Base-by-base conservation (phyloP, 345 rosid genomes). In the Eucalyptus tenuipes region DNA sequence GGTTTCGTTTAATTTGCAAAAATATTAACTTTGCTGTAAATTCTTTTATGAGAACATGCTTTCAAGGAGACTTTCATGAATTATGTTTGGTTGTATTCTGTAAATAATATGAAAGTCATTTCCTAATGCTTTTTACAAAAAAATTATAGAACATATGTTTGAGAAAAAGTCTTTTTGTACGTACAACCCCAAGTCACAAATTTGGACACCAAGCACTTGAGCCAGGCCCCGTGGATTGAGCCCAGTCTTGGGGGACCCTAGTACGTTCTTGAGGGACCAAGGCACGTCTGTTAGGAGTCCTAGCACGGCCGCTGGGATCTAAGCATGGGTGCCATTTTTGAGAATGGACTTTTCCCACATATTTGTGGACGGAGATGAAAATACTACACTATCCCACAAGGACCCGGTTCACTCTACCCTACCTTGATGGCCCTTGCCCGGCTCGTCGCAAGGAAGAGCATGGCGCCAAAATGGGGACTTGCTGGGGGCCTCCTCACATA, bases 351-450 rank as follows among this genome's bases (percentile, higher is more conserved):
- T n/a, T 64, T 14, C n/a, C 37, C 37, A 14, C 1, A n/a, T n/a
- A 64, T 14, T 14, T n/a, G 10, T 64, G 75, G 75, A n/a, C 9
- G 6, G 10, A 64, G 40, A 64, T 66, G 40, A 31, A 17, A n/a
- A 66, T n/a, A 66, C 33, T n/a, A 4, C 37, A 64, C 18, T 0
- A 2, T 7, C 71, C 29, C n/a, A 10, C 0, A 7, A 57, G 29
- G n/a, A 57, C 71, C 71, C 5, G 5, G 33, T 64, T 64, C 33
- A 29, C 75, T n/a, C 33, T 64, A 31, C 10, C 75, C 75, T 8
- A 7, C 75, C 75, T n/a, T 20, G 5, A 64, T n/a, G 33, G 20
- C 75, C 75, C 75, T n/a, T 64, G 37, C 37, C 10, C 2, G 5
- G 37, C 75, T 64, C 37, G 20, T n/a, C 2, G 0, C 18, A 2